A percentile compares a stretch with the other conserved stretches of the same genome.
Conservation (phyloP, 306 rosid species). For the Citrullus mucosospermus region DNA sequence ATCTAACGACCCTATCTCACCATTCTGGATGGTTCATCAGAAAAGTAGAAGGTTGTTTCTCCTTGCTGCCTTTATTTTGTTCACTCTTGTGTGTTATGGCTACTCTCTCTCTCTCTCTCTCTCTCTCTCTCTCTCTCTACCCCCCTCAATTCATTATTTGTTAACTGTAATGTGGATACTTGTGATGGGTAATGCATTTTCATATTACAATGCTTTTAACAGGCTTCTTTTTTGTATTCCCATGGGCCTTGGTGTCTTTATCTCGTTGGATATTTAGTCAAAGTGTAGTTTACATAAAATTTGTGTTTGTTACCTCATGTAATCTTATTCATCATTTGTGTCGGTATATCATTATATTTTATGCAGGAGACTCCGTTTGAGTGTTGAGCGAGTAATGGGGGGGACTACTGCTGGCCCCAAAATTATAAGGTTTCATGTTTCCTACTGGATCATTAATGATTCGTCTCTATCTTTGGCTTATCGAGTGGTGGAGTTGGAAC, state of each 20-base stretch:
- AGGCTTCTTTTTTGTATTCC: not conserved
- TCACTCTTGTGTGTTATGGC: not conserved
- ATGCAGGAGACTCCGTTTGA: constrained; percentile 80
- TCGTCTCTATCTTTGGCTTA: constrained; percentile 66
- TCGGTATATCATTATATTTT: constrained; percentile 10
- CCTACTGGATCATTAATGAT: constrained; percentile 89
- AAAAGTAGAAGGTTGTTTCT: constrained; percentile 56
- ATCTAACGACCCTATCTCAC: constrained; percentile 50
- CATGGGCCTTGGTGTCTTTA: not conserved
- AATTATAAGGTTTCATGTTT: constrained; percentile 74
- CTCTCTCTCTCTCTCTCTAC: not conserved
- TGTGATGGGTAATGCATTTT: not conserved
- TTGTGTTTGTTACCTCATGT: not conserved
- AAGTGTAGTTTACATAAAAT: not conserved
- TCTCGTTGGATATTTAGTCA: not conserved
- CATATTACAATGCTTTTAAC: not conserved
- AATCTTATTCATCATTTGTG: not conserved
- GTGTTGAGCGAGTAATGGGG: constrained; percentile 91
- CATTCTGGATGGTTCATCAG: constrained; percentile 85
- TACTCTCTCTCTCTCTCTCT: not conserved
- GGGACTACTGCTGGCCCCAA: constrained; percentile 80
- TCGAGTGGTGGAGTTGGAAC: constrained; percentile 86
- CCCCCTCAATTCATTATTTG: not conserved
- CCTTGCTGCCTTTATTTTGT: not conserved
- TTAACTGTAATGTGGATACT: not conserved